Conservation (phyloP, 441 rosid genomes). For the Corymbia calophylla region DNA sequence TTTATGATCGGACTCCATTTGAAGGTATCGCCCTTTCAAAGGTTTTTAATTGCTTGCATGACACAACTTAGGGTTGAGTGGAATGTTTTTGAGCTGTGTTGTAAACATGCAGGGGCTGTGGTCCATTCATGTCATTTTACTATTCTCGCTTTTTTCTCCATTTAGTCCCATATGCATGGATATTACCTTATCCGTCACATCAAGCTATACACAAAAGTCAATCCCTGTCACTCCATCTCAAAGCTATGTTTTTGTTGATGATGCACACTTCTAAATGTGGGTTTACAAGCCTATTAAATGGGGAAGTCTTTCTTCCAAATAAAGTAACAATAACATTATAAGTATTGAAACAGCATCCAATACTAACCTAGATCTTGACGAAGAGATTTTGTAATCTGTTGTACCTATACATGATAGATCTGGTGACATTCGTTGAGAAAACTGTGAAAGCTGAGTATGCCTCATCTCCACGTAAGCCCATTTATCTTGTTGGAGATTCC, state of each 20-base stretch:
- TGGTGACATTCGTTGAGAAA: conserved; percentile 59
- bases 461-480: conserved; percentile 54
- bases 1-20: conserved; percentile 72
- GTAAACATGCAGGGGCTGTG: background rate
- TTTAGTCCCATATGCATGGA: background rate
- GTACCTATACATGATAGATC: conserved; percentile 23
- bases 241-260: background rate
- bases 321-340: background rate
- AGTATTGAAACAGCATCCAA: background rate
- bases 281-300: background rate
- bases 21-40: conserved; percentile 42
- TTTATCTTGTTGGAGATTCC: conserved; percentile 80
- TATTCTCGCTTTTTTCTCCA: background rate
- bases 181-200: background rate
- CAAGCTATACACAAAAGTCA: background rate
- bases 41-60: background rate
- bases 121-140: background rate
- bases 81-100: background rate
- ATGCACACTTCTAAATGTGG: background rate
- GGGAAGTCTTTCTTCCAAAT: background rate
- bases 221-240: background rate
- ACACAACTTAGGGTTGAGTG: background rate
- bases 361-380: background rate
- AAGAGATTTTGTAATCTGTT: background rate
- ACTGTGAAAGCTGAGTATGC: conserved; percentile 48